phyloP scores from a whole-genome alignment of 2,329 filamentous ascomycete genomes.

The Colletotrichum phormii region DNA sequence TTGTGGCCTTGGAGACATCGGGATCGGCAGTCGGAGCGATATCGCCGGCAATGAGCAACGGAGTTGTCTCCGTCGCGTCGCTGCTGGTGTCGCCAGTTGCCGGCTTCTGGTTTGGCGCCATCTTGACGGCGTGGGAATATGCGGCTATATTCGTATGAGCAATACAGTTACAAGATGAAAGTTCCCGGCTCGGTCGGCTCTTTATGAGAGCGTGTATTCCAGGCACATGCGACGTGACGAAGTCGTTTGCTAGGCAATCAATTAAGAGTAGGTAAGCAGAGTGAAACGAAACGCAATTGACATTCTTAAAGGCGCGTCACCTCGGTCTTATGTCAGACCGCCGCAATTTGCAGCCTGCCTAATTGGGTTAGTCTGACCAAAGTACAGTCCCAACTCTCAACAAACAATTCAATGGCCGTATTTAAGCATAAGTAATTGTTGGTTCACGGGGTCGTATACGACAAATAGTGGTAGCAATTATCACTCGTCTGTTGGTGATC shows the following conservation, averaged over 20 bases:
- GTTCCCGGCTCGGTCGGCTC: too few relatives aligned
- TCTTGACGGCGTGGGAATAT: background rate
- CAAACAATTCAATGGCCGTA: constrained; percentile 43
- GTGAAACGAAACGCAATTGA: background rate
- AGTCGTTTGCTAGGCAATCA: background rate
- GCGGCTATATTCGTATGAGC: background rate
- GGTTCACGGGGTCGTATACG: too few relatives aligned
- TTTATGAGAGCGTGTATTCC: background rate
- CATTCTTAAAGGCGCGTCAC: background rate
- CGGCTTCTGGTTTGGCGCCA: background rate
- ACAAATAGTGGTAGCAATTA: too few relatives aligned
- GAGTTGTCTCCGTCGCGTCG: constrained; percentile 25
- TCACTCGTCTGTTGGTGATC: too few relatives aligned
- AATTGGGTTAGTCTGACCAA: background rate
- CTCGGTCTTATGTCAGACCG: background rate
- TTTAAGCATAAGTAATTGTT: background rate
- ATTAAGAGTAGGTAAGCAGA: background rate
- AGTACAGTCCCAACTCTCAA: constrained; percentile 52
- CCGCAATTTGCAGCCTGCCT: background rate
- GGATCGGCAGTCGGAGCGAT: constrained; percentile 26
- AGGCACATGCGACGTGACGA: background rate
- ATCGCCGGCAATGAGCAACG: constrained; percentile 13
- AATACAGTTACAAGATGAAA: background rate
- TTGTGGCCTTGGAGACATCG: constrained; percentile 21
- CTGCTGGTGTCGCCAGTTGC: background rate